These are phyloP conservation scores for Kentomonas sorsogonicus DNA, from an alignment of 208 protist species.

Conservation along the genomic window DNA sequence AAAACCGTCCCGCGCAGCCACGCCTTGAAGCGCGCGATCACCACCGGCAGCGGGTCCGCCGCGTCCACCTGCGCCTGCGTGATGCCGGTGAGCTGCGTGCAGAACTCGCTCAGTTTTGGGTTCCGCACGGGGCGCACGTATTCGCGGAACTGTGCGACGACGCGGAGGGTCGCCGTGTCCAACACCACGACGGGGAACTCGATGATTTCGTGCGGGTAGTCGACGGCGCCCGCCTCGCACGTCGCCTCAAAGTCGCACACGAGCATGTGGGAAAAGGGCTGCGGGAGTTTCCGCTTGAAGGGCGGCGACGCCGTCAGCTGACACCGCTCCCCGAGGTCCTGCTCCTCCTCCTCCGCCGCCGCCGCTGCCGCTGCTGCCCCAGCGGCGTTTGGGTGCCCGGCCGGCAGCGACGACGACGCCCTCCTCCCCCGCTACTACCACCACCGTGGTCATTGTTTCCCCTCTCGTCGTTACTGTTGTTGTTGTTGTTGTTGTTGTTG, in stretches of 20 bases:
- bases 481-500: no score
- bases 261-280: conserved; percentile 87
- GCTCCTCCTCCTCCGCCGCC: conserved; percentile 1
- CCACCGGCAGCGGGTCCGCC: conserved; percentile 52
- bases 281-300: conserved; percentile 33
- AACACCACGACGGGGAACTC: conserved; percentile 93
- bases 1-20: conserved; percentile 72
- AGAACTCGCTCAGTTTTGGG: conserved; percentile 86
- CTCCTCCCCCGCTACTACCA: no score
- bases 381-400: no score
- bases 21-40: conserved; percentile 46
- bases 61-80: conserved; percentile 86
- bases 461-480: no score
- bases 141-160: conserved; percentile 82
- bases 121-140: conserved; percentile 86
- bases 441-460: no score
- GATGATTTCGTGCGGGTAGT: conserved; percentile 94
- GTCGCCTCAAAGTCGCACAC: conserved; percentile 92
- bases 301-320: conserved; percentile 27
- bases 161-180: conserved; percentile 49
- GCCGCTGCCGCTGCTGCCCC: no score
- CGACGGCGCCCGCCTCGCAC: conserved; percentile 56
- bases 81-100: conserved; percentile 94
- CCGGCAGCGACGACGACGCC: no score
- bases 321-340: conserved; percentile 1